Base-by-base conservation (phyloP, 805 yeast genomes). In the Barnettozyma californica region DNA sequence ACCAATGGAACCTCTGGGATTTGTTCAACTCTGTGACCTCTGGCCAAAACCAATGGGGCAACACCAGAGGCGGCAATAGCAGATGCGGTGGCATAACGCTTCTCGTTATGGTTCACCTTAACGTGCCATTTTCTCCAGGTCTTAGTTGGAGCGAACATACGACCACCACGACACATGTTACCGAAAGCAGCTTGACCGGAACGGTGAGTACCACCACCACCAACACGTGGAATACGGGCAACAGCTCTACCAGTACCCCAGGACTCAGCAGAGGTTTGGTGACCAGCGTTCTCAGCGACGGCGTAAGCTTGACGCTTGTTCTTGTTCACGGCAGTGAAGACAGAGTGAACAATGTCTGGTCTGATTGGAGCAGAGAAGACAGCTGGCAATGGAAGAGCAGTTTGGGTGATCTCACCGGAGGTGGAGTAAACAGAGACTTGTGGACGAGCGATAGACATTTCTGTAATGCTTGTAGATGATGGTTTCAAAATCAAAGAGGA, bases 201-300 rank as follows among this genome's bases (percentile, higher is more conserved):
- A 81, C 99, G 91, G 95, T 90, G 97, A 75, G 99, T 94, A 87
- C 99, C 99, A 75, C 96, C 91, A 82, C 99, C 99, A 80, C 97
- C 97, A 74, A 94, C 98, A 85, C 99, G 91, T 83, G 99, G 99
- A 76, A 94, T 92, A 84, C 99, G 92, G 80, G 99, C 98, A 72
- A 94, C 97, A 78, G 99, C 99, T 83, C 99, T 91, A 84, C 99
- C 99, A 68, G 99, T 94, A 90, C 99, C 99, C 99, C 99, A 94
- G 60, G 99, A 94, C 81, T 90, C 97, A 75, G 99, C 99, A 59
- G 98, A 92, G 78, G 97, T 91, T 82, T 94, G 98, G 85, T 89
- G 96, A 81, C 99, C 99, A 71, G 99, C 99, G 80, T 90, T 87
- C 74, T 84, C 90, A 67, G 98, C 85, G 67, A 94, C 99, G 74